Evolutionary conservation across 2,329 filamentous ascomycete species (phyloP), one percentile per base, ranked within the genome.

Genomic region (Paraconiothyrium sp.): DNA sequence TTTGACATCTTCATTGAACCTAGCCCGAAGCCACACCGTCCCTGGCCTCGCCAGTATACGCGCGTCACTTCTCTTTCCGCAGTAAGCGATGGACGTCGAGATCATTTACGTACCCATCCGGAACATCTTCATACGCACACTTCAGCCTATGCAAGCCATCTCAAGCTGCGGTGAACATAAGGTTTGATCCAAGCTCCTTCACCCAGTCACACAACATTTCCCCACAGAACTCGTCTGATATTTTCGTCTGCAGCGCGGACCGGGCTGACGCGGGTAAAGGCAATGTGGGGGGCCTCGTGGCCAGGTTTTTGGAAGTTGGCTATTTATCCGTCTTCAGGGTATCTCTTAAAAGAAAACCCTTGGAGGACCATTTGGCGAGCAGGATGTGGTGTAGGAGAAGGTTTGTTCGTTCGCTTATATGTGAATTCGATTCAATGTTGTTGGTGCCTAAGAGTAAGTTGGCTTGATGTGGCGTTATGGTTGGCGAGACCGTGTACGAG

Each of bases 201-300:
- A 30, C 16, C 39, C n/a, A 35, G 52, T 55, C 39, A 30, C 52
- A 55, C 52, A 35, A 30, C 39, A 46, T 46, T 55, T 55, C 39
- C 52, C 52, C 39, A 27, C 39, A 46, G 35, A 55, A 46, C 22
- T 32, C 39, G 16, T 44, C 24, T n/a, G 27, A 35, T 34, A 4
- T 55, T 34, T 14, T 22, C 34, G 39, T 9, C 22, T 44, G 37
- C 52, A 34, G 27, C 34, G 39, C 16, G 39, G 27, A 34, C 37
- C 24, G 51, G 37, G n/a, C 14, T 34, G 16, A 30, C 47, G 24
- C 46, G 52, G 52, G 11, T 55, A 55, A 55, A 55, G 39, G n/a
- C 52, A 7, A 34, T 44, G 52, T 44, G 52, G 52, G 35, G 50
- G 37, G 22, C 11, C 43, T 52, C 8, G 20, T 39, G 2, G 32